Percentiles rank a stretch among this genome's conserved stretches.
Evolutionary conservation across 176 grass and related monocot genomes (phyloP).

Genomic region (Cenchrus americanus): DNA sequence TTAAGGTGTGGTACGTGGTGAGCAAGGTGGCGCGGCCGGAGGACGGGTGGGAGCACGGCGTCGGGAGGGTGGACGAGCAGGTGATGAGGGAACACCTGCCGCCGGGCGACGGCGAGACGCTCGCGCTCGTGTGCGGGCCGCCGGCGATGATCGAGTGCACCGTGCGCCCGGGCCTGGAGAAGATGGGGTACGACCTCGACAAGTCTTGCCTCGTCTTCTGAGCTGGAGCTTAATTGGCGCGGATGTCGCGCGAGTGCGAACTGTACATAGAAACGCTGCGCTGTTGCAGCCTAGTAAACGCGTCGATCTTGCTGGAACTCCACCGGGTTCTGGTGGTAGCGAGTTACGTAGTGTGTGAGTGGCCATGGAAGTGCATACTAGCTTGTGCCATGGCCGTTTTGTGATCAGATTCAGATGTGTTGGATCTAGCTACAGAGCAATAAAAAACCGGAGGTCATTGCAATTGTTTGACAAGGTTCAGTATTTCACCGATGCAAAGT

Average conservation of each 20-base stretch:
- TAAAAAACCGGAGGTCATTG: not conserved
- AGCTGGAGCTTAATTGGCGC: not conserved
- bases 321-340: not conserved
- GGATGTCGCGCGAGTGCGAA: not conserved
- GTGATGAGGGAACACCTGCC: slow-evolving; percentile 70
- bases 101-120: slow-evolving; percentile 58
- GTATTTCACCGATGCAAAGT: too few relatives aligned
- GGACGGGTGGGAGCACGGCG: slow-evolving; percentile 76
- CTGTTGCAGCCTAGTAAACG: not conserved
- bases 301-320: not conserved
- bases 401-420: slow-evolving; percentile 7
- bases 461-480: not conserved
- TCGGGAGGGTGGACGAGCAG: slow-evolving; percentile 68
- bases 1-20: slow-evolving; percentile 93
- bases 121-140: slow-evolving; percentile 86
- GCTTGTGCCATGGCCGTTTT: slow-evolving; percentile 28
- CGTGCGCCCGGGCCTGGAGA: slow-evolving; percentile 80
- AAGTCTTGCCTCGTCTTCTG: slow-evolving; percentile 36
- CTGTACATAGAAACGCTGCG: slow-evolving; percentile 22
- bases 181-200: slow-evolving; percentile 69
- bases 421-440: not conserved
- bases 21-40: slow-evolving; percentile 62
- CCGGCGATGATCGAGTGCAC: slow-evolving; percentile 93
- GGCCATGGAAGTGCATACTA: slow-evolving; percentile 17
- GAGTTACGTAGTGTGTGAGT: not conserved